Percentiles rank a stretch among this genome's conserved stretches.
Evolutionary conservation across 345 rosid species (phyloP).

Genomic region (Acer campestre): DNA sequence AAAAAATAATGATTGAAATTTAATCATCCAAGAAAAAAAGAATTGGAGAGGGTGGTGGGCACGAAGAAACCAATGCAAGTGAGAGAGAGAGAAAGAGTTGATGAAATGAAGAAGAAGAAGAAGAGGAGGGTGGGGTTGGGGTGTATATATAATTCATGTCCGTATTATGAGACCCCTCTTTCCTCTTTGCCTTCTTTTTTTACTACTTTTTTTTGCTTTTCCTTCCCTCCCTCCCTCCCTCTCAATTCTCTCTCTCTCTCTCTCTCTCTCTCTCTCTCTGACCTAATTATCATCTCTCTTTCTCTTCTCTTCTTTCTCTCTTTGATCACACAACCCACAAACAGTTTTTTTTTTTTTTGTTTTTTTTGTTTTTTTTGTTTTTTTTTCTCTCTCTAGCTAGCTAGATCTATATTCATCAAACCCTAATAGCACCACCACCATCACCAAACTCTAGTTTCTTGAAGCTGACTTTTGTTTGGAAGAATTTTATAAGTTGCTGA

Average conservation of each 20-base stretch:
- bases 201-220: conserved; percentile 55
- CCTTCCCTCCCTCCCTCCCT: conserved; percentile 32
- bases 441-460: not conserved
- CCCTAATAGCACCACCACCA: not conserved
- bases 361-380: not conserved
- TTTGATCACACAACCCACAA: conserved; percentile 13
- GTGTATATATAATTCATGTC: conserved; percentile 48
- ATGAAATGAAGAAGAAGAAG: not conserved
- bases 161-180: conserved; percentile 35
- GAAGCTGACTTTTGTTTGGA: conserved; percentile 3
- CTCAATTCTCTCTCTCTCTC: not conserved
- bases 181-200: conserved; percentile 19
- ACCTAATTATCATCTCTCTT: conserved; percentile 37
- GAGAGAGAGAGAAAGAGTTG: not conserved
- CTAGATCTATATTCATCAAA: conserved; percentile 3
- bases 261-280: conserved; percentile 18
- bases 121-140: conserved; percentile 22
- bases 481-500: not conserved
- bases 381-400: not conserved
- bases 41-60: not conserved
- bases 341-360: not conserved
- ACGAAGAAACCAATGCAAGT: not conserved
- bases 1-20: no score
- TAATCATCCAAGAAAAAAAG: not conserved
- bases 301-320: not conserved